Evolutionary conservation across 805 yeast genomes (phyloP), one percentile per base, ranked within the genome.

Genomic region (Alloascoidea africana): DNA sequence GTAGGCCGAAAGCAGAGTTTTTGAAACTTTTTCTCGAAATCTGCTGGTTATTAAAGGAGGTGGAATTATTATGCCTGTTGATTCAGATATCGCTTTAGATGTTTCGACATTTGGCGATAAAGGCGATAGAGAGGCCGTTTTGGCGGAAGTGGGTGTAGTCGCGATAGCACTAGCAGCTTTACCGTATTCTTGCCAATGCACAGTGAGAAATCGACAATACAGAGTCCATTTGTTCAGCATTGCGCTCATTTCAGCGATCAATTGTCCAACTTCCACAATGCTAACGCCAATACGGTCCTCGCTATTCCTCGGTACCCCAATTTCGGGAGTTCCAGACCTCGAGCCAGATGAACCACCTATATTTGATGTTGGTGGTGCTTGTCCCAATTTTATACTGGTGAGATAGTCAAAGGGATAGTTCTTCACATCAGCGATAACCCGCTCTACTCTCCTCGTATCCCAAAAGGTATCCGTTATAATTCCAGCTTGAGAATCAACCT

Each of bases 401-500:
- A 69, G 51, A 13, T 52, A 56, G 4, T 75, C 75, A 48, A 64
- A 76, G 18, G 63, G 60, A 52, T 83, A 81, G 15, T 60, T 51
- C 16, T 62, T 59, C 36, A 79, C 63, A 16, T 76, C 83, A 39
- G 65, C 64, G 16, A 81, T 46, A 5, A 68, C 51, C 42, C 70
- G 65, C 18, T 67, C 75, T 3, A 86, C 49, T 17, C 76, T 63
- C 44, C 83, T 68, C 18, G 72, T 67, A 46, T 87, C 96, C 60
- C 76, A 70, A 49, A 83, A 84, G 0, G 91, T 82, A 54, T 89
- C 97, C 39, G 82, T 65, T 3, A 91, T 81, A 34, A 91, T 62
- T 1, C 94, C 93, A 17, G 89, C 78, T 51, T 91, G 98, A n/a
- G 87, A 65, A 51, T 91, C 98, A 18, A 91, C 77, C 51, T 91